phyloP scores from a whole-genome alignment of 202 grass and related monocot species.

The Schoenoplectus tabernaemontani region DNA sequence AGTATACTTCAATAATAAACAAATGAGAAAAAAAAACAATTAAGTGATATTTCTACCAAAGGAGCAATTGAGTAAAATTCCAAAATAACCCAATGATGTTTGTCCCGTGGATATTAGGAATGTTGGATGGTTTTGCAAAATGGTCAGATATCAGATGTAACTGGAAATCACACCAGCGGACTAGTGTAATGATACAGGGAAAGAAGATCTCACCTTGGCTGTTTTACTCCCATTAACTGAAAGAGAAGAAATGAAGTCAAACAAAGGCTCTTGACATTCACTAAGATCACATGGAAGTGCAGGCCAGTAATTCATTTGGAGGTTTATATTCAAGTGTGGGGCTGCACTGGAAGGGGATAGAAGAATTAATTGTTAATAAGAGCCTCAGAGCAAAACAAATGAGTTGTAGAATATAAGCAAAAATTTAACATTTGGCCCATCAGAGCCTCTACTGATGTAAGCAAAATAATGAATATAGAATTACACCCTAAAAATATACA shows the following conservation, averaged over 20 bases:
- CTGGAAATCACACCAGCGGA: background rate
- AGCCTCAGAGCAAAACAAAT: background rate
- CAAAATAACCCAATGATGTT: background rate
- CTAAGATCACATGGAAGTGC: conserved; percentile 80
- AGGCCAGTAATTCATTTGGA: conserved; percentile 99
- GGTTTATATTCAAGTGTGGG: conserved; percentile 95
- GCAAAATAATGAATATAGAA: background rate
- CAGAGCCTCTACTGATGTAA: background rate
- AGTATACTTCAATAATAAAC: background rate
- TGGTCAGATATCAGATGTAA: background rate
- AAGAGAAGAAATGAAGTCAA: conserved; percentile 83
- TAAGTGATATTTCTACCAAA: background rate
- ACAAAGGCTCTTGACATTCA: conserved; percentile 91
- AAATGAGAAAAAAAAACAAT: background rate
- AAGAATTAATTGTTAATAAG: conserved; percentile 25
- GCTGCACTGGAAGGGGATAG: conserved; percentile 55
- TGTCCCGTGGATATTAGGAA: background rate
- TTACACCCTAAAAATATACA: background rate
- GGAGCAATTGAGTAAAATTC: background rate
- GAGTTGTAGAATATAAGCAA: background rate
- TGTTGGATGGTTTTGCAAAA: background rate
- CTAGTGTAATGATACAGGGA: background rate
- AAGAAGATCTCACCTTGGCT: conserved; percentile 65
- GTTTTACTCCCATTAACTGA: conserved; percentile 86
- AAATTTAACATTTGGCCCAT: background rate